phyloP scores from a whole-genome alignment of 345 rosid genomes.

The Dipteronia dyeriana region DNA sequence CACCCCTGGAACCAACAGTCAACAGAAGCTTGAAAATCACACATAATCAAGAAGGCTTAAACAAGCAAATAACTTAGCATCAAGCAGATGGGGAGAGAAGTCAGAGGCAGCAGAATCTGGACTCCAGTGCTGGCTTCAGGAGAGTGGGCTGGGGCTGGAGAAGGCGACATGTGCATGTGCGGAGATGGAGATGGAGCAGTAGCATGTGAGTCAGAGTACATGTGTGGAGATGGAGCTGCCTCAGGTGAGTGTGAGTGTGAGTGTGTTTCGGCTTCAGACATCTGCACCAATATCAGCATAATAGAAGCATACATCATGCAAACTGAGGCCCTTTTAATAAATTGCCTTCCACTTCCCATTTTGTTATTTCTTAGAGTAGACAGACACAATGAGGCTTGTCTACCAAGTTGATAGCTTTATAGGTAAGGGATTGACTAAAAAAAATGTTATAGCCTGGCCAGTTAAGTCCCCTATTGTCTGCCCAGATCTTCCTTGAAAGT shows the following conservation, averaged over 20 bases:
- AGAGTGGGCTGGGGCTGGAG: not conserved
- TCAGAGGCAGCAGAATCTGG: not conserved
- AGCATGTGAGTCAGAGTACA: not conserved
- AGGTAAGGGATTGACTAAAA: not conserved
- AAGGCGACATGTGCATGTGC: not conserved
- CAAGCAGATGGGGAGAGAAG: not conserved
- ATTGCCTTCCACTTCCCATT: not conserved
- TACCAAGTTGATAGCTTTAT: not conserved
- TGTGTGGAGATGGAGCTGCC: constrained; percentile 2
- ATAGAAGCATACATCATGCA: not conserved
- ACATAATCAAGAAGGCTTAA: not conserved
- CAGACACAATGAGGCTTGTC: not conserved
- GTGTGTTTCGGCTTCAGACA: not conserved
- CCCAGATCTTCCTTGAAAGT: too few species aligned
- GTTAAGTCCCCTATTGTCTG: too few species aligned
- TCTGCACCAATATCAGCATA: not conserved
- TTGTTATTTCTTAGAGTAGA: not conserved
- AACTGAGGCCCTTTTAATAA: not conserved
- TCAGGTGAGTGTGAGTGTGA: not conserved
- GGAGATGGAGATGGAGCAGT: not conserved
- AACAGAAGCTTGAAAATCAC: not conserved
- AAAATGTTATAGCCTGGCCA: not conserved
- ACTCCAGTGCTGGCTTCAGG: not conserved
- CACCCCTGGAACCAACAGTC: too few species aligned
- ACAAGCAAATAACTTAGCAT: not conserved